phyloP scores from a whole-genome alignment of 176 grass and related monocot species.

The Oryza meridionalis region DNA sequence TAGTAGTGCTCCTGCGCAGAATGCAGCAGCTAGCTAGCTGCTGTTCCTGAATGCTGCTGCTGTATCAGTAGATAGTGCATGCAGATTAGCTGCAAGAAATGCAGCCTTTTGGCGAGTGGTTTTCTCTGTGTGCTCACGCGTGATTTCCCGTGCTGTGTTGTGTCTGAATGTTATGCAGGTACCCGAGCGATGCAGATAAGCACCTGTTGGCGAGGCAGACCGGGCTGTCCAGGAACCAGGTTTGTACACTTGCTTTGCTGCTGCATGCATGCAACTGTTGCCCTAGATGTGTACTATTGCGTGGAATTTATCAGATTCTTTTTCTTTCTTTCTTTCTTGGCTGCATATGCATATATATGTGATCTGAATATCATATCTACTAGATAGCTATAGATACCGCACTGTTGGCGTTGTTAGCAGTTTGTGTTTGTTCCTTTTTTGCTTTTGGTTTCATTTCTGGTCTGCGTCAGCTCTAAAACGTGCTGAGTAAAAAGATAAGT shows the following conservation, averaged over 20 bases:
- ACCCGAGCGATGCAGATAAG: slow-evolving; percentile 99
- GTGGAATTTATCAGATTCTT: neutral
- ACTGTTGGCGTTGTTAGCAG: slow-evolving; percentile 22
- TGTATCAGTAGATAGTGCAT: neutral
- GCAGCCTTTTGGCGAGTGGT: slow-evolving; percentile 35
- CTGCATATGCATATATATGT: neutral
- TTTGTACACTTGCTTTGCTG: slow-evolving; percentile 46
- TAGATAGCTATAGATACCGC: neutral
- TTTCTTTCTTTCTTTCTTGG: neutral
- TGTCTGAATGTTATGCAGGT: slow-evolving; percentile 49
- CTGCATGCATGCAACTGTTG: slow-evolving; percentile 6
- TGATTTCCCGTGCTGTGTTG: slow-evolving; percentile 44
- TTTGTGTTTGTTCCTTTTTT: slow-evolving; percentile 33
- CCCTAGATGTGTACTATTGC: neutral
- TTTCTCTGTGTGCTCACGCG: slow-evolving; percentile 25
- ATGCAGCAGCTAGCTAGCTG: neutral
- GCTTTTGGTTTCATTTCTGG: slow-evolving; percentile 34
- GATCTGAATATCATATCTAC: neutral
- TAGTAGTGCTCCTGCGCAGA: slow-evolving; percentile 5
- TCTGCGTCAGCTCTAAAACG: slow-evolving; percentile 23
- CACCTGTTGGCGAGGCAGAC: slow-evolving; percentile 98
- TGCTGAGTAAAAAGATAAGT: neutral
- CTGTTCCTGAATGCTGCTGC: no score
- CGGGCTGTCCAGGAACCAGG: slow-evolving; percentile 98
- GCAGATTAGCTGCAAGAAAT: slow-evolving; percentile 2